Conservation (phyloP, 208 protist genomes). For the Trypanosoma congolense region DNA sequence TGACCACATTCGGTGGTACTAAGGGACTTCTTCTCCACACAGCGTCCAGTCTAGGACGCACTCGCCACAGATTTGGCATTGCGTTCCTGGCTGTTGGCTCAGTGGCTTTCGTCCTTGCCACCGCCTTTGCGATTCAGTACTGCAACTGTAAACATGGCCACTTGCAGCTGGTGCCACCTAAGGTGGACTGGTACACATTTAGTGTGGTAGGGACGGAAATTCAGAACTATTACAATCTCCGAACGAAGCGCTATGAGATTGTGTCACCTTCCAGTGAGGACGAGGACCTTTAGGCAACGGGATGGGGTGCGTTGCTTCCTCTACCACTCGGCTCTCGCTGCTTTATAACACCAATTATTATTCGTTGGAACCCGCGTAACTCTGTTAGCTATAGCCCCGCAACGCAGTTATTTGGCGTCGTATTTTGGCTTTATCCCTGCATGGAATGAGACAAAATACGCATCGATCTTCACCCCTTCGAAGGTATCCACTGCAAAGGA, state of each 20-base stretch:
- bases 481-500: too few relatives aligned
- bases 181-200: conserved; percentile 65
- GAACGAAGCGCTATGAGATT: conserved; percentile 39
- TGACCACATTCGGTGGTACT: conserved; percentile 86
- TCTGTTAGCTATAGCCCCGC: too few relatives aligned
- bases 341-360: too few relatives aligned
- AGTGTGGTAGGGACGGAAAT: conserved; percentile 39
- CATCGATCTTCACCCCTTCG: too few relatives aligned
- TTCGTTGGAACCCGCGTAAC: too few relatives aligned
- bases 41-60: conserved; percentile 54
- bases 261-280: not conserved
- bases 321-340: too few relatives aligned
- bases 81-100: conserved; percentile 56
- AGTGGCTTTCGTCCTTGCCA: conserved; percentile 46
- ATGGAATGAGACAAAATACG: too few relatives aligned
- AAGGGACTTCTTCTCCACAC: conserved; percentile 93
- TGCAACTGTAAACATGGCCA: conserved; percentile 25
- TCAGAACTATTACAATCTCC: conserved; percentile 54
- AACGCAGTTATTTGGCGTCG: too few relatives aligned
- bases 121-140: conserved; percentile 57
- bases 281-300: not conserved
- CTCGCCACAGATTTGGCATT: conserved; percentile 41
- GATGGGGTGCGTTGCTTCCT: too few relatives aligned
- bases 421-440: too few relatives aligned
- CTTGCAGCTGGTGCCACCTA: conserved; percentile 36